A percentile compares a stretch with the other conserved stretches of the same genome.
Conservation (phyloP, 257 asterid genomes). For the Nyctanthes arbortristis region DNA sequence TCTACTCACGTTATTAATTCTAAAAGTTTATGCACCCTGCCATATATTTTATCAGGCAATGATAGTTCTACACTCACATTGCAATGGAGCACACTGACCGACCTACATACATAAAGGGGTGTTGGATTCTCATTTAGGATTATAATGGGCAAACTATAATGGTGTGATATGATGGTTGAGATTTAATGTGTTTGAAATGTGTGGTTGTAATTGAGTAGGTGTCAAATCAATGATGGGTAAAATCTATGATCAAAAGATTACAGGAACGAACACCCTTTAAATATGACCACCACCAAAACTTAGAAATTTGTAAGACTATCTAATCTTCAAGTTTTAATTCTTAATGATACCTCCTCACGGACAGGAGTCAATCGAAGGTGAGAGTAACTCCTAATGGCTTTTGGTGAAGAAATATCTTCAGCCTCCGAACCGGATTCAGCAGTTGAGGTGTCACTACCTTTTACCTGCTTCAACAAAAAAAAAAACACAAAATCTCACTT, state of each 20-base stretch:
- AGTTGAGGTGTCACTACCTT: conserved; percentile 94
- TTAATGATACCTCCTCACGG: conserved; percentile 80
- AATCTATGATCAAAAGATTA: no score
- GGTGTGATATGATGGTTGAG: no score
- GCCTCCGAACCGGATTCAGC: conserved; percentile 99
- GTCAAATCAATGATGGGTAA: no score
- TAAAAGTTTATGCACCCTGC: no score
- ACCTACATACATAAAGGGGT: not conserved
- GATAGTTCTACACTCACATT: not conserved
- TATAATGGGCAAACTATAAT: no score
- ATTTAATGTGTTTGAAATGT: no score
- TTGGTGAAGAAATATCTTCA: conserved; percentile 96
- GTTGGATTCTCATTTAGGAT: no score
- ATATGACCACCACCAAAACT: not conserved
- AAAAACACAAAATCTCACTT: conserved; percentile 19
- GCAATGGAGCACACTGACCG: not conserved
- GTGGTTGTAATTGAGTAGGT: no score
- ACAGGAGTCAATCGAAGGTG: conserved; percentile 97
- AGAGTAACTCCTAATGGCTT: conserved; percentile 77
- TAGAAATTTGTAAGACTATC: conserved; percentile 6
- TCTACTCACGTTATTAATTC: no score
- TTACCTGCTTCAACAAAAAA: conserved; percentile 50
- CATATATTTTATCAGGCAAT: not conserved
- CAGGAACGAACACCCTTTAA: no score
- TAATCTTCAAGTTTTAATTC: conserved; percentile 9